phyloP scores from a whole-genome alignment of 2,329 filamentous ascomycete species.

The Fusarium pseudocircinatum region DNA sequence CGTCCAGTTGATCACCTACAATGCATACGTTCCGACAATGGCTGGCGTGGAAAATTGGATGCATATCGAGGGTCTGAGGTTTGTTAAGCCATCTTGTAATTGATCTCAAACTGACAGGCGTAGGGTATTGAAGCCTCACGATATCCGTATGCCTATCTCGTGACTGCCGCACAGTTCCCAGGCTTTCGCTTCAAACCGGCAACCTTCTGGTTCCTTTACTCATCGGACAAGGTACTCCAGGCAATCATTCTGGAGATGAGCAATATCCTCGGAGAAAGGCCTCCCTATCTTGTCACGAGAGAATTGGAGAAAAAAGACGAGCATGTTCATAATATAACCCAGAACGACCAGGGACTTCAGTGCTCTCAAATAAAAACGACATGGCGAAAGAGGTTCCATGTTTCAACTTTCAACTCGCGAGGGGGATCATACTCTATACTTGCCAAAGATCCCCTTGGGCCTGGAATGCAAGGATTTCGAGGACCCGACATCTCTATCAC shows the following conservation, averaged over 20 bases:
- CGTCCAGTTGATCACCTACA: conserved; percentile 69
- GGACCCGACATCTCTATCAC: conserved; percentile 69
- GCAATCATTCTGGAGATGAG: conserved; percentile 79
- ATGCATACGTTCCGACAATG: conserved; percentile 60
- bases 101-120: conserved; percentile 21
- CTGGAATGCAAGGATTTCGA: conserved; percentile 49
- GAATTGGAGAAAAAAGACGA: conserved; percentile 40
- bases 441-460: conserved; percentile 57
- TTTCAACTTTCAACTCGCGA: conserved; percentile 77
- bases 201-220: conserved; percentile 83
- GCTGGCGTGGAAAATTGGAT: conserved; percentile 71
- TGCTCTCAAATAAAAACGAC: conserved; percentile 54
- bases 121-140: conserved; percentile 66
- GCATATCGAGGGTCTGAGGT: conserved; percentile 67
- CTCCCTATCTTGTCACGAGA: conserved; percentile 49
- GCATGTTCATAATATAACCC: neutral
- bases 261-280: conserved; percentile 78
- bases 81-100: conserved; percentile 16
- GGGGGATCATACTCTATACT: conserved; percentile 64
- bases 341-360: neutral
- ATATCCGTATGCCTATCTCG: conserved; percentile 75
- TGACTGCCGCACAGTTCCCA: conserved; percentile 75
- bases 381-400: conserved; percentile 79
- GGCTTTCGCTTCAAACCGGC: conserved; percentile 80
- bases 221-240: conserved; percentile 62